A percentile compares a stretch with the other conserved stretches of the same genome.
phyloP scores from a whole-genome alignment of 2,329 filamentous ascomycete species.

The Monosporascus sp. region DNA sequence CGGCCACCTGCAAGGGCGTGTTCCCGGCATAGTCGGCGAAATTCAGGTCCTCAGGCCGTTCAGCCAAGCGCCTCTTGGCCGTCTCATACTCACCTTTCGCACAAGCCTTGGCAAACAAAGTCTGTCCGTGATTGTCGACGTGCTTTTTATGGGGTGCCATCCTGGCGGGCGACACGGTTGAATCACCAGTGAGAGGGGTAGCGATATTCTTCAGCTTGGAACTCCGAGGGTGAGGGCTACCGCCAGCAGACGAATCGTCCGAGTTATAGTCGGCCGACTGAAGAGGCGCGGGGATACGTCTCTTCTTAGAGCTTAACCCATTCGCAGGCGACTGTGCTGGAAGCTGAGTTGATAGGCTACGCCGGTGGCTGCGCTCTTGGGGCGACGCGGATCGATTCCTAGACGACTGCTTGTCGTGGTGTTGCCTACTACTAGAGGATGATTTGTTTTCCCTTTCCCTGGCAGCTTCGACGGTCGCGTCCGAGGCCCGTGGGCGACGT shows the following conservation, averaged over 20 bases:
- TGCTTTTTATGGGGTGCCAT: conserved; percentile 76
- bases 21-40: conserved; percentile 93
- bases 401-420: conserved; percentile 28
- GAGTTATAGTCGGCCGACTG: conserved; percentile 62
- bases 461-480: conserved; percentile 33
- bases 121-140: conserved; percentile 88
- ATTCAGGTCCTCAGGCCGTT: conserved; percentile 83
- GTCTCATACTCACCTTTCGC: conserved; percentile 77
- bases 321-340: conserved; percentile 46
- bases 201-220: conserved; percentile 53
- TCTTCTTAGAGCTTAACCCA: conserved; percentile 56
- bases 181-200: conserved; percentile 52
- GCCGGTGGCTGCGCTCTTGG: conserved; percentile 51
- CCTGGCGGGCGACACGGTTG: conserved; percentile 62
- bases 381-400: conserved; percentile 56
- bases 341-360: conserved; percentile 61
- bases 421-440: conserved; percentile 23
- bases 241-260: conserved; percentile 60
- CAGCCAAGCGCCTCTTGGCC: conserved; percentile 68
- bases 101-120: conserved; percentile 82
- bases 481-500: conserved; percentile 48
- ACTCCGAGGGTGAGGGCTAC: conserved; percentile 54
- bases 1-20: conserved; percentile 88
- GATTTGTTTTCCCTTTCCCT: conserved; percentile 29
- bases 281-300: conserved; percentile 55